Evolutionary conservation across 176 grass and related monocot species (phyloP).

Genomic region (Juncus inflexus): DNA sequence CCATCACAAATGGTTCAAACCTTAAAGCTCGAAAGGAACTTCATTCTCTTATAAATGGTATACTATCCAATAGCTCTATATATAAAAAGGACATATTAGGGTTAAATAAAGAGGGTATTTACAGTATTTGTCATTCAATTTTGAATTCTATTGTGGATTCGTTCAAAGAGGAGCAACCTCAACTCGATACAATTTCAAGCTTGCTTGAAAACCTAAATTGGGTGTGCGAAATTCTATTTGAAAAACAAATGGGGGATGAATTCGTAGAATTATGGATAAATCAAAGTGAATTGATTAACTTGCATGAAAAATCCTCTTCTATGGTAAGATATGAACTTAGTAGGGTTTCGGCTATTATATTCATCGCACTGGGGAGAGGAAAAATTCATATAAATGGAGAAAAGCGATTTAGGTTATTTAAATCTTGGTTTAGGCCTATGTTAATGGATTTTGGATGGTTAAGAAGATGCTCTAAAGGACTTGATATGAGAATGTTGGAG

Average conservation of each 20-base stretch:
- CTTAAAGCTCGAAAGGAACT: conserved; percentile 66
- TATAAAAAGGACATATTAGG: conserved; percentile 49
- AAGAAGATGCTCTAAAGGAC: conserved; percentile 63
- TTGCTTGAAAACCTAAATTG: conserved; percentile 79
- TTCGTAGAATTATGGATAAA: conserved; percentile 66
- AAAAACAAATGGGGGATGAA: conserved; percentile 72
- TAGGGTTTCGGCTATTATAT: conserved; percentile 61
- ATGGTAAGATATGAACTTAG: conserved; percentile 74
- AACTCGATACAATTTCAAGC: conserved; percentile 53
- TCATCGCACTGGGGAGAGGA: conserved; percentile 61
- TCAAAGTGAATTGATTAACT: conserved; percentile 39
- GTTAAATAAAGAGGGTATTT: conserved; percentile 53
- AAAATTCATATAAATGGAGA: conserved; percentile 55
- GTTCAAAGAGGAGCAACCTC: conserved; percentile 62
- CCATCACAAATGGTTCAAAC: conserved; percentile 63
- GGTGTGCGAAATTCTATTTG: conserved; percentile 67
- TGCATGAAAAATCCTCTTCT: conserved; percentile 54
- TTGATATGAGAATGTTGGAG: conserved; percentile 55
- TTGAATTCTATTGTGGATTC: conserved; percentile 63
- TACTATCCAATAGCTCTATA: conserved; percentile 58
- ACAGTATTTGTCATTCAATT: conserved; percentile 59
- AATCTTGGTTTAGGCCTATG: conserved; percentile 80
- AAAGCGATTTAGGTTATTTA: conserved; percentile 42
- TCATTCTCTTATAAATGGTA: conserved; percentile 49
- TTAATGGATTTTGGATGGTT: conserved; percentile 79